phyloP scores from a whole-genome alignment of 441 rosid genomes.

The Gossypium davidsonii region DNA sequence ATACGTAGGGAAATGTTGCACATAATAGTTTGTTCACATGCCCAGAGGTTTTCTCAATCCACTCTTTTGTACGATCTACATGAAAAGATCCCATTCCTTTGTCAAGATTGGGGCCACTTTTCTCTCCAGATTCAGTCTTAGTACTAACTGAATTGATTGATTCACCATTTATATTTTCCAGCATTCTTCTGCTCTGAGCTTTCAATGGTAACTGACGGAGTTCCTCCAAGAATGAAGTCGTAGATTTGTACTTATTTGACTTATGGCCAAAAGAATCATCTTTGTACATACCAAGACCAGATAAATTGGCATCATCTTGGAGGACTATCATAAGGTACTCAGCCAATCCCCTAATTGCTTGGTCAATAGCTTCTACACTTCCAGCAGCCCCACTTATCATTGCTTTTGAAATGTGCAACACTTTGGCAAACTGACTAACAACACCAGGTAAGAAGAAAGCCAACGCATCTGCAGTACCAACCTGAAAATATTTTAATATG shows the following conservation, averaged over 20 bases:
- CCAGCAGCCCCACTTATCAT: slow-evolving; percentile 97
- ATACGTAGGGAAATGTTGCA: slow-evolving; percentile 80
- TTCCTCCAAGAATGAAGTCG: slow-evolving; percentile 51
- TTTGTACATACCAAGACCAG: slow-evolving; percentile 29
- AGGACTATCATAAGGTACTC: slow-evolving; percentile 93
- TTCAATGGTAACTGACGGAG: slow-evolving; percentile 55
- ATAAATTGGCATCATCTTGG: slow-evolving; percentile 57
- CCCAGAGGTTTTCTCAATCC: slow-evolving; percentile 67
- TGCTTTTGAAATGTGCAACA: slow-evolving; percentile 62
- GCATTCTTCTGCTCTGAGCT: slow-evolving; percentile 27
- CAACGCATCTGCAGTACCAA: slow-evolving; percentile 84
- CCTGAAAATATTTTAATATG: slow-evolving; percentile 35
- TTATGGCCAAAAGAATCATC: slow-evolving; percentile 24
- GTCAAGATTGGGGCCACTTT: slow-evolving; percentile 18
- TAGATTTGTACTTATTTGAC: slow-evolving; percentile 35
- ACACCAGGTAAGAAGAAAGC: slow-evolving; percentile 97
- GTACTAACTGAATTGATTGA: slow-evolving; percentile 20
- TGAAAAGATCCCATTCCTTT: slow-evolving; percentile 48
- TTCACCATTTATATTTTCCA: slow-evolving; percentile 31
- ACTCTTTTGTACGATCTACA: slow-evolving; percentile 70
- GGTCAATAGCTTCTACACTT: slow-evolving; percentile 72
- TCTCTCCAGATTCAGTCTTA: slow-evolving; percentile 27
- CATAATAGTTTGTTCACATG: slow-evolving; percentile 63
- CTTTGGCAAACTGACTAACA: slow-evolving; percentile 82
- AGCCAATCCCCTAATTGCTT: slow-evolving; percentile 79